Conservation (phyloP, 192 early-diverging fungal genomes). For the Fimicolochytrium jonesii region DNA sequence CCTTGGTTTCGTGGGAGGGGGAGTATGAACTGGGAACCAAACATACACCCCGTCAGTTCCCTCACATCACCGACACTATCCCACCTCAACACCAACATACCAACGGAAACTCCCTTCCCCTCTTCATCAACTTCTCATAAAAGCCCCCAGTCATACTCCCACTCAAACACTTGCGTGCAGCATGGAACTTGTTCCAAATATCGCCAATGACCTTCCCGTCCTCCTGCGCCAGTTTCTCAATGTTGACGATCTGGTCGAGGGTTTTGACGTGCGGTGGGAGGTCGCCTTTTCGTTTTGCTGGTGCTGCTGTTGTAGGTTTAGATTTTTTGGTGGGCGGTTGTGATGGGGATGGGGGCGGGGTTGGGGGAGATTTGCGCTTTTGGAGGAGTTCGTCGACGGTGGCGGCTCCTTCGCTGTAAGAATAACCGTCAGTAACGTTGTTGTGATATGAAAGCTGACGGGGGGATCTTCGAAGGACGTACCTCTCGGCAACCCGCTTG, state of each 20-base stretch:
- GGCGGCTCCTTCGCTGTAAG: slow-evolving; percentile 44
- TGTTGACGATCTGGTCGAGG: slow-evolving; percentile 38
- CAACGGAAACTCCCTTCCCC: slow-evolving; percentile 53
- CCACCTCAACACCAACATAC: slow-evolving; percentile 37
- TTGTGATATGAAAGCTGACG: neutral
- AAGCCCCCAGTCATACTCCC: slow-evolving; percentile 60
- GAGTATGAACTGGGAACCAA: slow-evolving; percentile 65
- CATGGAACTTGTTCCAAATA: slow-evolving; percentile 75
- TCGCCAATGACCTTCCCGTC: slow-evolving; percentile 33
- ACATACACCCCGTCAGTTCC: neutral
- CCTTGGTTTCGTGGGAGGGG: slow-evolving; percentile 76
- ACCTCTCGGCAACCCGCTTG: slow-evolving; percentile 47
- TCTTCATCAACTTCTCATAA: slow-evolving; percentile 53
- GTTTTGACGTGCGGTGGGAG: slow-evolving; percentile 34
- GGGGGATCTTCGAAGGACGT: slow-evolving; percentile 15
- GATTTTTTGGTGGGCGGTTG: neutral
- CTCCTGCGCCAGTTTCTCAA: slow-evolving; percentile 28
- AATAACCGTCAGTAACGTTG: neutral
- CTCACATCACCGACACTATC: neutral
- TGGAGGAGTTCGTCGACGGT: slow-evolving; percentile 42
- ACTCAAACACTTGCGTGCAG: slow-evolving; percentile 53
- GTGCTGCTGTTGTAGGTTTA: neutral
- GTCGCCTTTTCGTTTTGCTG: slow-evolving; percentile 12
- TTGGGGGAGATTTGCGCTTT: slow-evolving; percentile 6
- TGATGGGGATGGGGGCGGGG: neutral